Percentiles rank a stretch among this genome's conserved stretches.
Evolutionary conservation across 2,329 filamentous ascomycete species (phyloP).

Genomic region (Raffaelea albimanens): DNA sequence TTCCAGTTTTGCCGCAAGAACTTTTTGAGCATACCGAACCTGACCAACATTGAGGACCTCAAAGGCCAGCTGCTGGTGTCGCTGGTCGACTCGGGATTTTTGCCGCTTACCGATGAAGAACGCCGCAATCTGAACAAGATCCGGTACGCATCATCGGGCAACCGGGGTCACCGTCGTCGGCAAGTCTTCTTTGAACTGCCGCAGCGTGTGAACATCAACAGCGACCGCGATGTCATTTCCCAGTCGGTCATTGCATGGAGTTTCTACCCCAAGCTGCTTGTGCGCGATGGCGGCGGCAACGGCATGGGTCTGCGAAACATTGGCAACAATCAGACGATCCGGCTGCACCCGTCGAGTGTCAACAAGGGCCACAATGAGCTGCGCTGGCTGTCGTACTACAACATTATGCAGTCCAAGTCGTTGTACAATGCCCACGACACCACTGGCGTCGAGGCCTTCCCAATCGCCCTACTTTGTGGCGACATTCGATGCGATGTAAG

Average conservation of each 20-base stretch:
- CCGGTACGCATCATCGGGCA: constrained; percentile 46
- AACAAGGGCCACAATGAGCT: constrained; percentile 64
- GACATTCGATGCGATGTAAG: constrained; percentile 77
- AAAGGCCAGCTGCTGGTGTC: constrained; percentile 85
- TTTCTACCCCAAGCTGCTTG: constrained; percentile 89
- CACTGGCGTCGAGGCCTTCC: constrained; percentile 69
- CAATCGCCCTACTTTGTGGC: constrained; percentile 75
- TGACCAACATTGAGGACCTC: constrained; percentile 88
- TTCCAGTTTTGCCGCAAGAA: constrained; percentile 91
- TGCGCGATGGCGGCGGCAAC: constrained; percentile 54
- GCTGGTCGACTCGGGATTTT: constrained; percentile 75
- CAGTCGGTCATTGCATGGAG: constrained; percentile 83
- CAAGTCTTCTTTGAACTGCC: constrained; percentile 73
- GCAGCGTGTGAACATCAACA: constrained; percentile 62
- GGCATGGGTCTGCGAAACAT: constrained; percentile 81
- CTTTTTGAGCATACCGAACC: constrained; percentile 79
- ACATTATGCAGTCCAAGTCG: constrained; percentile 90
- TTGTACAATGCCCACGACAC: constrained; percentile 89
- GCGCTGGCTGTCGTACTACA: constrained; percentile 87
- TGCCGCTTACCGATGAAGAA: constrained; percentile 67
- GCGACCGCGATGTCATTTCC: constrained; percentile 69
- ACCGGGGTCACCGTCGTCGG: constrained; percentile 54
- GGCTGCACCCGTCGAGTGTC: constrained; percentile 77
- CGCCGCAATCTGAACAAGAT: constrained; percentile 57
- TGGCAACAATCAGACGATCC: constrained; percentile 84